phyloP scores from a whole-genome alignment of 1,139 yeast species.

The Cylindricascospora bacillispora region DNA sequence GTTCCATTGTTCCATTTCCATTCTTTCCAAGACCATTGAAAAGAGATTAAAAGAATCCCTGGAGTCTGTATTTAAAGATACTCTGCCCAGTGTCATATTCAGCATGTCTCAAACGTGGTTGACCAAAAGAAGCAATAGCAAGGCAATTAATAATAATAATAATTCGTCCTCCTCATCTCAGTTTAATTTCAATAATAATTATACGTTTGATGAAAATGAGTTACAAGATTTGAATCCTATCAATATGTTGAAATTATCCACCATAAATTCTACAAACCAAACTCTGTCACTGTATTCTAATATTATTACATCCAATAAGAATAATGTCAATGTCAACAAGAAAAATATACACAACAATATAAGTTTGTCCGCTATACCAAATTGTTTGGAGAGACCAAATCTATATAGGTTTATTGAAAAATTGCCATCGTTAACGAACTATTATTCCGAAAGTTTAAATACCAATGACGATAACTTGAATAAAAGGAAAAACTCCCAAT shows the following conservation, averaged over 20 bases:
- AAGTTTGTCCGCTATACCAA: slow-evolving; percentile 19
- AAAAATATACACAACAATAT: too few species aligned
- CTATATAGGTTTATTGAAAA: slow-evolving; percentile 26
- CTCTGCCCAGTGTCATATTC: slow-evolving; percentile 23
- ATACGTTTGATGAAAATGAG: slow-evolving; percentile 22
- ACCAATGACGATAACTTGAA: slow-evolving; percentile 7
- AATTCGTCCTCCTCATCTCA: slow-evolving; percentile 1
- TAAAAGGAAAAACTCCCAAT: slow-evolving; percentile 5
- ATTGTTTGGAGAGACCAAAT: slow-evolving; percentile 30
- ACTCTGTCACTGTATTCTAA: slow-evolving; percentile 61
- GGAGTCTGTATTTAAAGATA: slow-evolving; percentile 24
- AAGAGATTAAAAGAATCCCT: slow-evolving; percentile 24
- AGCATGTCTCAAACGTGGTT: slow-evolving; percentile 26
- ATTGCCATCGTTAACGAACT: slow-evolving; percentile 23
- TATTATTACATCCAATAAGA: slow-evolving; percentile 16
- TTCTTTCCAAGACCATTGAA: slow-evolving; percentile 25
- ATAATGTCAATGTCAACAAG: too few species aligned
- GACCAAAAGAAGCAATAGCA: not conserved
- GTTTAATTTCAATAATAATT: too few species aligned
- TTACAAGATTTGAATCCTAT: slow-evolving; percentile 43
- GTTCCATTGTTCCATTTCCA: slow-evolving; percentile 26
- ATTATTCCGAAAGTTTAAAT: slow-evolving; percentile 9
- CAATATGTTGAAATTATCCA: slow-evolving; percentile 56
- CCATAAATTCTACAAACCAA: slow-evolving; percentile 66
- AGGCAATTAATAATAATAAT: slow-evolving; percentile 1